Percentiles rank a stretch among this genome's conserved stretches.
Evolutionary conservation across 345 rosid genomes (phyloP).

Genomic region (Citrus maxima): DNA sequence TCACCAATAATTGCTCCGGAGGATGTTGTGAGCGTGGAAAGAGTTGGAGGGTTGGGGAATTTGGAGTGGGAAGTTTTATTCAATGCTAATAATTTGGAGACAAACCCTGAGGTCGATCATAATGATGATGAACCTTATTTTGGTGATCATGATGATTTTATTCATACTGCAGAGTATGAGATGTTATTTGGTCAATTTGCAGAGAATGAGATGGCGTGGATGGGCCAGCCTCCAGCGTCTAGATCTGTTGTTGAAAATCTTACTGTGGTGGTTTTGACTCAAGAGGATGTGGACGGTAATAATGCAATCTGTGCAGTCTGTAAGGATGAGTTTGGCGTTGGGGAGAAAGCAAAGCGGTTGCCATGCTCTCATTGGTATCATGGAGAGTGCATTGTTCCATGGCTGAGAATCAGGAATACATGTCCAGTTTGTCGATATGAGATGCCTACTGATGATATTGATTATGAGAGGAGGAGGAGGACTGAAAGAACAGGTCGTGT

Average conservation of each 20-base stretch:
- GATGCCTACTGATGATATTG: constrained; percentile 79
- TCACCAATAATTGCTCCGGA: constrained; percentile 52
- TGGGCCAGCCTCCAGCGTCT: constrained; percentile 72
- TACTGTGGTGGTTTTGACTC: constrained; percentile 43
- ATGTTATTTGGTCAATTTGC: constrained; percentile 74
- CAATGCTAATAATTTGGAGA: constrained; percentile 59
- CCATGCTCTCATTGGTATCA: constrained; percentile 85
- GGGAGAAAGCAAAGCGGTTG: constrained; percentile 64
- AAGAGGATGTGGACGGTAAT: constrained; percentile 44
- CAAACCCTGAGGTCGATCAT: constrained; percentile 41
- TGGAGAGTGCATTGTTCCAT: constrained; percentile 76
- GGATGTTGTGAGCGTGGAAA: constrained; percentile 49
- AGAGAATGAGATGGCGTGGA: constrained; percentile 57
- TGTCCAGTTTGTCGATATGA: constrained; percentile 92
- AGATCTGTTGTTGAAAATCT: constrained; percentile 58
- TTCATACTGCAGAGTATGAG: constrained; percentile 63
- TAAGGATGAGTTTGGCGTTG: constrained; percentile 62
- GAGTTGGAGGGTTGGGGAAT: constrained; percentile 44
- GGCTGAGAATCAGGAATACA: constrained; percentile 85
- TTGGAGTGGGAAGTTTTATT: constrained; percentile 82
- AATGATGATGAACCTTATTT: constrained; percentile 43
- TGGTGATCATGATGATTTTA: constrained; percentile 52
- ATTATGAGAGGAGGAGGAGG: constrained; percentile 54
- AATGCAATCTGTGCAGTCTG: constrained; percentile 73
- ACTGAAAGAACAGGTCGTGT: constrained; percentile 25